phyloP scores from a whole-genome alignment of 495 filamentous ascomycete genomes.

The Cercophora newfieldiana region DNA sequence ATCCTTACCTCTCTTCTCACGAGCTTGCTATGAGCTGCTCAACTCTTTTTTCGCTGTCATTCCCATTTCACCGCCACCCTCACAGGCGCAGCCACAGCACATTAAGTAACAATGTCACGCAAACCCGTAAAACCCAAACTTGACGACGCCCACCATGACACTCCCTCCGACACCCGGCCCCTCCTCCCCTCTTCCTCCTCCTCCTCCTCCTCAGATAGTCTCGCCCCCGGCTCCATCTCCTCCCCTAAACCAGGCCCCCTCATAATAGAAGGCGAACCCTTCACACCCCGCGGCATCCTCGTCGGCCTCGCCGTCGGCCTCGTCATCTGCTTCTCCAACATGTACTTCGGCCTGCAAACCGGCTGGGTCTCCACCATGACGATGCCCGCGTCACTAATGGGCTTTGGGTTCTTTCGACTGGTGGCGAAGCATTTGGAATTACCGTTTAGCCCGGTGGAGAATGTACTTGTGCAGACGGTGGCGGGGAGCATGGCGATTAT shows the following conservation, averaged over 20 bases:
- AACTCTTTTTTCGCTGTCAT: background rate
- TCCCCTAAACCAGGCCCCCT: background rate
- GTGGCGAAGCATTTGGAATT: constrained; percentile 66
- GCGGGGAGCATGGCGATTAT: constrained; percentile 94
- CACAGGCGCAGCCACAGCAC: background rate
- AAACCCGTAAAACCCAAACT: background rate
- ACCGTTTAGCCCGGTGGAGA: constrained; percentile 93
- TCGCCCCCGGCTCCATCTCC: background rate
- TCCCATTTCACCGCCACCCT: background rate
- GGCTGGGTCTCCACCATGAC: constrained; percentile 74
- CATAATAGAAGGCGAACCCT: constrained; percentile 54
- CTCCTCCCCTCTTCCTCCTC: constrained; percentile 11
- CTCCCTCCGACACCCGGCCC: background rate
- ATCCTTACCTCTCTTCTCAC: too few species aligned
- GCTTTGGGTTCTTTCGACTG: constrained; percentile 93
- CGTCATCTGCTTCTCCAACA: constrained; percentile 92
- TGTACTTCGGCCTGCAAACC: constrained; percentile 96
- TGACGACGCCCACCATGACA: background rate
- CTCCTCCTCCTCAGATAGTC: background rate
- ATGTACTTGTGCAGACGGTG: constrained; percentile 96
- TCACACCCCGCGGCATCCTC: constrained; percentile 77
- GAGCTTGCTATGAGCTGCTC: background rate
- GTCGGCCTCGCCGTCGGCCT: constrained; percentile 83
- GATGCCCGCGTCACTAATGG: constrained; percentile 93
- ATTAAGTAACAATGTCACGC: too few species aligned